Conservation (phyloP, 2,329 filamentous ascomycete genomes). For the Camptophora hylomeconis region DNA sequence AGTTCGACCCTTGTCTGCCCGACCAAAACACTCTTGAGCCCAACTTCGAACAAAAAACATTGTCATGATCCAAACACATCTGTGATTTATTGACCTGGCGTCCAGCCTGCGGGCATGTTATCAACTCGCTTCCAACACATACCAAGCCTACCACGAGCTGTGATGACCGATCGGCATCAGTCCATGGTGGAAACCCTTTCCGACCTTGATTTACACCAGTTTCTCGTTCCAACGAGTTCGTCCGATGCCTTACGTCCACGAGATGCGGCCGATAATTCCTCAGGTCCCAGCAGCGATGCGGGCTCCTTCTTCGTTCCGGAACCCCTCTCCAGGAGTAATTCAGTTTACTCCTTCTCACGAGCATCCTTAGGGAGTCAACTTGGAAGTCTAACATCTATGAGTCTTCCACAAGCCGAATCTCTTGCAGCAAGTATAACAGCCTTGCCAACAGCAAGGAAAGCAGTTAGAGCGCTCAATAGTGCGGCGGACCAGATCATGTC, state of each 20-base stretch:
- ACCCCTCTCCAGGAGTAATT: constrained; percentile 54
- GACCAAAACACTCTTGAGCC: too few relatives aligned
- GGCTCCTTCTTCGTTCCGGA: constrained; percentile 32
- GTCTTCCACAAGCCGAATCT: constrained; percentile 72
- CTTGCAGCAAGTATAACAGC: constrained; percentile 72
- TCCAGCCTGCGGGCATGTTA: too few relatives aligned
- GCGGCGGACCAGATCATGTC: constrained; percentile 84
- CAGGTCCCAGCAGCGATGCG: constrained; percentile 16
- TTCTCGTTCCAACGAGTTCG: constrained; percentile 15
- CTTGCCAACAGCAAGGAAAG: constrained; percentile 74
- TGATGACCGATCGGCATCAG: constrained; percentile 12
- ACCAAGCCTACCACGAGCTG: too few relatives aligned
- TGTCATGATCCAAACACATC: too few relatives aligned
- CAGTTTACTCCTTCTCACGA: constrained; percentile 85
- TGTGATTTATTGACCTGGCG: too few relatives aligned
- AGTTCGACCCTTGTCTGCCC: too few relatives aligned
- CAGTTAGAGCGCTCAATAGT: constrained; percentile 67
- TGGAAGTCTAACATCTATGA: constrained; percentile 78
- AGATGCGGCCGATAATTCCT: constrained; percentile 13
- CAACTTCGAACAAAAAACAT: too few relatives aligned
- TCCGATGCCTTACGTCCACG: constrained; percentile 11
- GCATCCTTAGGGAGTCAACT: constrained; percentile 89
- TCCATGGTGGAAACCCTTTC: constrained; percentile 17
- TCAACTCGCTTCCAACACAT: too few relatives aligned
- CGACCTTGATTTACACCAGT: constrained; percentile 18